Conservation (phyloP, 345 rosid species). For the Salix purpurea region DNA sequence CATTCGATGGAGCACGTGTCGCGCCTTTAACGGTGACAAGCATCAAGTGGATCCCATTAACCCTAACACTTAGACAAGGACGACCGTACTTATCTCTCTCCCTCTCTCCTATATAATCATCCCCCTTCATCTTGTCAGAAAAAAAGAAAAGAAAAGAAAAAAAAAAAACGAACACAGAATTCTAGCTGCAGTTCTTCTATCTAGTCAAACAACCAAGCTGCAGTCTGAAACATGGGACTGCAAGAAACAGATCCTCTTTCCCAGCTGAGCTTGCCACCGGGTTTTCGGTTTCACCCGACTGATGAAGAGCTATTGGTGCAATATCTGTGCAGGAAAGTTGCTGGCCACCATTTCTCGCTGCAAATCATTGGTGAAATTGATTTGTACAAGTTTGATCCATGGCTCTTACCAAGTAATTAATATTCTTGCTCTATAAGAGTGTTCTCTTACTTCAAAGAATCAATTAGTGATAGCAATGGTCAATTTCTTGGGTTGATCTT, state of each 20-base stretch:
- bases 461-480: too few species aligned
- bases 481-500: not conserved
- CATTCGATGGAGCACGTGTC: slow-evolving; percentile 40
- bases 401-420: slow-evolving; percentile 70
- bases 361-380: slow-evolving; percentile 80
- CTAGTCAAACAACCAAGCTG: not conserved
- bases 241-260: slow-evolving; percentile 64
- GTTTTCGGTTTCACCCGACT: slow-evolving; percentile 90
- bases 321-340: slow-evolving; percentile 75
- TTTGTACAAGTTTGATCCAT: slow-evolving; percentile 87
- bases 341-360: slow-evolving; percentile 66
- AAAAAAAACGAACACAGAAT: not conserved
- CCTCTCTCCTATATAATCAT: slow-evolving; percentile 27
- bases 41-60: slow-evolving; percentile 22
- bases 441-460: not conserved
- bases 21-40: slow-evolving; percentile 12
- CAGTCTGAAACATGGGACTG: slow-evolving; percentile 51
- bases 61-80: slow-evolving; percentile 42
- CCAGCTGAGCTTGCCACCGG: slow-evolving; percentile 88
- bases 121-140: accelerated
- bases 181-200: not conserved
- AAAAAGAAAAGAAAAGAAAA: not conserved
- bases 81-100: slow-evolving; percentile 63
- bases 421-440: not conserved
- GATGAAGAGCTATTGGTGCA: slow-evolving; percentile 94